Base-by-base conservation (phyloP, 2,329 filamentous ascomycete species). In the Microdochium bolleyi region DNA sequence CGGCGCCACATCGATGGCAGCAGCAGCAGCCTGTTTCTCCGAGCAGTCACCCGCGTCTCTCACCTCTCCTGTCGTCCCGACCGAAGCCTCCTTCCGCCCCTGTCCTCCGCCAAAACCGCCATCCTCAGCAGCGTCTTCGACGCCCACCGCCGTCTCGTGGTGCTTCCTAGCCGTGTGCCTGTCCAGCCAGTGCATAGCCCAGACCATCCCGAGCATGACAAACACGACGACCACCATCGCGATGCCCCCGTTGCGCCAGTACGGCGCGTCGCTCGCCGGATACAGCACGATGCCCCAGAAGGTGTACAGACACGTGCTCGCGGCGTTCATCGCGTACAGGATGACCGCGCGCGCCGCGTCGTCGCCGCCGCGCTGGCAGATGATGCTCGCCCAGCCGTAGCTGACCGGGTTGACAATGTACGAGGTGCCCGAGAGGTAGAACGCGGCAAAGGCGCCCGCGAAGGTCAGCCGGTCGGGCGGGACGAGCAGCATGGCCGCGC, bases 201-300 rank as follows among this genome's bases (percentile, higher is more conserved):
- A 55, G 2, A 58, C 49, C 37, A 53, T 55, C 34, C 11, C 55
- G 1, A 58, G 51, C 55, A 58, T 55, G 24, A 50, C 48, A 16
- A 52, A 46, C 22, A 54, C 50, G 21, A 51, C 49, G 30, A 54
- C 50, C 10, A 68, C 62, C 62, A 70, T 64, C 5, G 63, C 56
- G 22, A 68, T 64, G 19, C 58, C 63, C 1, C 67, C 67, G 24
- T 66, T 67, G 49, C 58, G 59, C 67, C 72, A 74, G 51, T 74
- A 73, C 2, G 72, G 71, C 0, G 70, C 71, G 54, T 75, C 69
- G 4, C 63, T 65, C 0, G 70, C 71, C 13, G 69, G 62, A 48
- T 74, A 75, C 8, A 76, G 56, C 0, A 64, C 59, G 4, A 75
- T 72, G 0, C 72, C 73, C 72, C 73, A 75, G 49, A 73, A 74